These are phyloP conservation scores for Biscogniauxia marginata DNA, from an alignment of 2,329 filamentous ascomycete species.

Conservation along the genomic window DNA sequence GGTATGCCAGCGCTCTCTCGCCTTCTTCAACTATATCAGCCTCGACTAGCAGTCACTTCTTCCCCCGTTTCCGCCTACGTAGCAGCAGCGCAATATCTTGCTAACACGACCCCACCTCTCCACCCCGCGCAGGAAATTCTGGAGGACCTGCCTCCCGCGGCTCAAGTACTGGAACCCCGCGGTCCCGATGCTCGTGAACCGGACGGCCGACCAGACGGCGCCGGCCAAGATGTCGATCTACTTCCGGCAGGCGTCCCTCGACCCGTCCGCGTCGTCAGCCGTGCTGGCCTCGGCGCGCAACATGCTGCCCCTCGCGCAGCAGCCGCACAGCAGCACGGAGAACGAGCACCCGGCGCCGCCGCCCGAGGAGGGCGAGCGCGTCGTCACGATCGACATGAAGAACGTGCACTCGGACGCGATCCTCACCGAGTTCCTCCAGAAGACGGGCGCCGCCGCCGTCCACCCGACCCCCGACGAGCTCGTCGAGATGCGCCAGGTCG, in stretches of 20 bases:
- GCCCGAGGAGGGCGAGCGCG: constrained; percentile 48
- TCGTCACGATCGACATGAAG: constrained; percentile 63
- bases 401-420: constrained; percentile 60
- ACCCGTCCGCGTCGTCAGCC: too few species aligned
- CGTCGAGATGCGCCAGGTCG: constrained; percentile 55
- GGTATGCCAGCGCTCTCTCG: constrained; percentile 46
- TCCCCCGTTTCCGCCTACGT: too few species aligned
- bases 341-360: constrained; percentile 49
- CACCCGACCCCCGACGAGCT: constrained; percentile 59
- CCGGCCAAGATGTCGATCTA: constrained; percentile 66
- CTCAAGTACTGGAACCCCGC: constrained; percentile 94
- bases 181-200: constrained; percentile 78
- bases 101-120: constrained; percentile 3
- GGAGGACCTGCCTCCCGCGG: constrained; percentile 75
- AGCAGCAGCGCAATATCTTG: background rate
- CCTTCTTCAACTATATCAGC: background rate
- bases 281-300: constrained; percentile 19
- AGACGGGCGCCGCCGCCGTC: constrained; percentile 60
- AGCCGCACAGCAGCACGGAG: constrained; percentile 47
- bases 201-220: constrained; percentile 55
- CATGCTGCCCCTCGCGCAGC: constrained; percentile 33
- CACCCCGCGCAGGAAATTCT: constrained; percentile 71
- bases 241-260: constrained; percentile 44
- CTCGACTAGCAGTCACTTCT: too few species aligned
- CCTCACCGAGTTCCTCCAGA: constrained; percentile 57